Evolutionary conservation across 306 rosid species (phyloP).

Genomic region (Sphenostylis stenocarpa): DNA sequence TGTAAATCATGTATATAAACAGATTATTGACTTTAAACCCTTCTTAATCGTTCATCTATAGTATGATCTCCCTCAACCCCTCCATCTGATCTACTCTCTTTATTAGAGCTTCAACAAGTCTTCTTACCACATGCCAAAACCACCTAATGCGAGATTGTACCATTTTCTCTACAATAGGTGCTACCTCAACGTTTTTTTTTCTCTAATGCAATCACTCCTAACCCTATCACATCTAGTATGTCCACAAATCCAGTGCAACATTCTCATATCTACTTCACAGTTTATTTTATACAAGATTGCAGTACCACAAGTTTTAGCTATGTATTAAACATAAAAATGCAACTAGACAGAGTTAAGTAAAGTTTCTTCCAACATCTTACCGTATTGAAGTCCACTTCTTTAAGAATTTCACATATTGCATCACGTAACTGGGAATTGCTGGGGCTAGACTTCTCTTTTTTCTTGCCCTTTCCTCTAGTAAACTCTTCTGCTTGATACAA

Average conservation of each 20-base stretch:
- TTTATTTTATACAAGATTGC: neutral
- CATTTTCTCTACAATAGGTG: neutral
- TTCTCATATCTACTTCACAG: neutral
- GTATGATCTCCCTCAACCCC: neutral
- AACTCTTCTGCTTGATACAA: slow-evolving; percentile 54
- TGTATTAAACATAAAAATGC: neutral
- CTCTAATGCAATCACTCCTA: neutral
- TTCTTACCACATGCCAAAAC: neutral
- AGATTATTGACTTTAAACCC: neutral
- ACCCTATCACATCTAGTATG: neutral
- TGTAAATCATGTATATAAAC: neutral
- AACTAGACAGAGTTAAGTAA: neutral
- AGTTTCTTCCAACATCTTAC: slow-evolving; percentile 49
- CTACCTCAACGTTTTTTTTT: neutral
- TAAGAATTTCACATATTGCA: slow-evolving; percentile 87
- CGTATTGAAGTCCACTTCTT: slow-evolving; percentile 98
- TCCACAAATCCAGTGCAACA: neutral
- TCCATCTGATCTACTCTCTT: neutral
- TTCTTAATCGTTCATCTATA: neutral
- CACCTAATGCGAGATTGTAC: neutral
- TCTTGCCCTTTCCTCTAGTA: slow-evolving; percentile 65
- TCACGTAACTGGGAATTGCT: slow-evolving; percentile 73
- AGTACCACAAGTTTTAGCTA: neutral
- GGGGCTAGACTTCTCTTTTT: slow-evolving; percentile 59
- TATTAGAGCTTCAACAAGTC: neutral